Percentiles rank a stretch among this genome's conserved stretches.
These are phyloP conservation scores for Leptographium radiaticola DNA, from an alignment of 2,329 filamentous ascomycete genomes.

Conservation along the genomic window DNA sequence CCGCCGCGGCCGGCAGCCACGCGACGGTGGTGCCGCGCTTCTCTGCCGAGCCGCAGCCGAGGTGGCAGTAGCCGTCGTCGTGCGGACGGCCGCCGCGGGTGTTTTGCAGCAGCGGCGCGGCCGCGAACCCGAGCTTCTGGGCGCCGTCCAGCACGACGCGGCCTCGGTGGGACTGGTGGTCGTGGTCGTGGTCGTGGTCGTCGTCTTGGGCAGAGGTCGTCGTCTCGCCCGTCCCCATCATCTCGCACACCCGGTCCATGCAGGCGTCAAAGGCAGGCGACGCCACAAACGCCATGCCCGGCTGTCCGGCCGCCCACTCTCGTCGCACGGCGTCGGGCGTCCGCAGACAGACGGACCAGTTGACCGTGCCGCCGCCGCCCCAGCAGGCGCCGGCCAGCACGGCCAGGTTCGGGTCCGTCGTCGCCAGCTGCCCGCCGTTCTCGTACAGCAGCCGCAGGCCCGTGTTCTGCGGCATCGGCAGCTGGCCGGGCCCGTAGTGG, in stretches of 20 bases:
- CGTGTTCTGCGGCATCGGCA: constrained; percentile 58
- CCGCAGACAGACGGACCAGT: constrained; percentile 58
- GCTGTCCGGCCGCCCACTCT: constrained; percentile 66
- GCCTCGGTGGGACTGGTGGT: constrained; percentile 60
- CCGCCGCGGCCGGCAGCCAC: constrained; percentile 68
- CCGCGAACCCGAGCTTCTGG: constrained; percentile 58
- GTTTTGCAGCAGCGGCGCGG: constrained; percentile 64
- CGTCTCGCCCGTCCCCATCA: constrained; percentile 59
- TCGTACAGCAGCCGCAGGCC: constrained; percentile 56
- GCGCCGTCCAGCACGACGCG: constrained; percentile 61
- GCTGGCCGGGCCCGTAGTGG: constrained; percentile 56
- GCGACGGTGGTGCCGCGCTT: constrained; percentile 70
- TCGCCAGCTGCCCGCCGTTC: constrained; percentile 43
- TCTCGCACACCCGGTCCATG: constrained; percentile 63
- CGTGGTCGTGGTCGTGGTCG: background rate
- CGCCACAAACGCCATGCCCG: constrained; percentile 56
- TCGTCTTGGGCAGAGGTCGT: constrained; percentile 33
- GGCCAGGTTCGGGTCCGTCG: constrained; percentile 43
- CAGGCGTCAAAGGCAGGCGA: constrained; percentile 62
- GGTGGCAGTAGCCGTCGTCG: constrained; percentile 53
- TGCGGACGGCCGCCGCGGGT: constrained; percentile 55
- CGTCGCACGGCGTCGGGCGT: constrained; percentile 64
- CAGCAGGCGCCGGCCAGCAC: constrained; percentile 59
- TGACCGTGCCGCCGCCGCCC: constrained; percentile 79
- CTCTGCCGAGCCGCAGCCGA: constrained; percentile 50